Conservation (phyloP, 192 early-diverging fungal genomes). For the Entomortierella chlamydospora region DNA sequence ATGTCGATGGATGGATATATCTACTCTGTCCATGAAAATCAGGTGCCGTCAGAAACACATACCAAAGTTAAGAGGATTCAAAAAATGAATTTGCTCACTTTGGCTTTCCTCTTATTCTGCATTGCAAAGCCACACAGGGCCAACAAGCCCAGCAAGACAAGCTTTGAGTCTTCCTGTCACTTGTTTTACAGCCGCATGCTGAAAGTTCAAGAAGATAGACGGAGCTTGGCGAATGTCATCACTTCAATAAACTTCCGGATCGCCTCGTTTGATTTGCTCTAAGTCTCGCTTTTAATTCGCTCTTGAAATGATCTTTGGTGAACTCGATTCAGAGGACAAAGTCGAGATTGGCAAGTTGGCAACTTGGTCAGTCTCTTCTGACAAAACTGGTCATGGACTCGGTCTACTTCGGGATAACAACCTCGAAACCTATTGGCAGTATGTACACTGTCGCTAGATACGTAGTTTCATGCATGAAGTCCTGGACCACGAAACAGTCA, state of each 20-base stretch:
- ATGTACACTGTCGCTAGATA: slow-evolving; percentile 12
- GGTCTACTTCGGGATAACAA: slow-evolving; percentile 74
- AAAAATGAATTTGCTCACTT: slow-evolving; percentile 42
- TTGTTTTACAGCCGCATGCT: no score
- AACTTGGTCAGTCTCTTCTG: slow-evolving; percentile 76
- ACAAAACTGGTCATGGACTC: slow-evolving; percentile 70
- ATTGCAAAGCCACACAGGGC: neutral
- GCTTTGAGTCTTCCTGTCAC: no score
- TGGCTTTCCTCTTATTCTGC: slow-evolving; percentile 11
- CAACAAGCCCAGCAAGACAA: neutral
- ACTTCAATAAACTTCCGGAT: no score
- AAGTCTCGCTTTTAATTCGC: no score
- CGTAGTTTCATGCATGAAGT: neutral
- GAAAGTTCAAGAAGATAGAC: no score
- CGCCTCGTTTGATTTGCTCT: no score
- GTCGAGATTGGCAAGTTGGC: slow-evolving; percentile 74
- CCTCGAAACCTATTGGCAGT: slow-evolving; percentile 88
- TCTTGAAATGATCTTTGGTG: slow-evolving; percentile 15
- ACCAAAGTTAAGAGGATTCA: slow-evolving; percentile 57
- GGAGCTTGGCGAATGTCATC: no score
- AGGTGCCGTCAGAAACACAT: slow-evolving; percentile 26
- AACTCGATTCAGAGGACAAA: slow-evolving; percentile 46
- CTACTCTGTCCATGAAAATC: neutral
- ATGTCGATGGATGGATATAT: slow-evolving; percentile 31
- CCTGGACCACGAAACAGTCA: neutral